Base-by-base conservation (phyloP, 1,139 yeast genomes). In the Scheffersomyces cryptocercus region DNA sequence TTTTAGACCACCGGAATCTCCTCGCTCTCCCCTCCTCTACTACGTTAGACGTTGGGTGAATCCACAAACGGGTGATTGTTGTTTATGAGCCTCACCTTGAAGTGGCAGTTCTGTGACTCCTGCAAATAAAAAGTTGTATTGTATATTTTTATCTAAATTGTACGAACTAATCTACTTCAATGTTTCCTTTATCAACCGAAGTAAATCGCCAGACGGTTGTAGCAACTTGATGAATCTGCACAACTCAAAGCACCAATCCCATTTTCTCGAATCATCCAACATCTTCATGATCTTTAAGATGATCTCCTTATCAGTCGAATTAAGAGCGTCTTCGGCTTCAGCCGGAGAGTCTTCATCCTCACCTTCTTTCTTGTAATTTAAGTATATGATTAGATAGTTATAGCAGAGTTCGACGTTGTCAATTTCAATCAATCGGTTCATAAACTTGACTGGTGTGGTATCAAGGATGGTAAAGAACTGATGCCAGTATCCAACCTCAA, bases 161-260 rank as follows among this genome's bases (percentile, higher is more conserved):
- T 20, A 20, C 3, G 3, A 20, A 20, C 26, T 20, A 20, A 20
- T 5, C 33, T 33, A 33, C 36, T 40, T 15, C 9, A 40, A n/a
- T 3, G 32, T 33, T 11, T 32, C 34, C 28, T 28, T 11, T 28
- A 54, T 45, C 31, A 40, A 45, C 28, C 46, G 49, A 16, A 69
- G 55, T 11, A 71, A 54, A 30, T 56, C 60, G 20, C 73, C 68
- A 8, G 67, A 55, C 1, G 78, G 78, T 42, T 73, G 76, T 35
- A 74, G 56, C 13, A 74, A 50, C 50, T 73, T 73, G 35, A 73
- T 64, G 47, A 72, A 74, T 28, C 79, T 62, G 52, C 79, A 73
- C 33, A 74, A 60, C 47, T 74, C 79, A 53, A 69, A 71, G 44
- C 77, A 71, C 68, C 74, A 70, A 41, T 73, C 77, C 77, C 77